Percentiles rank a stretch among this genome's conserved stretches.
Evolutionary conservation across 2,329 filamentous ascomycete genomes (phyloP).

Genomic region (Monilinia fructigena): DNA sequence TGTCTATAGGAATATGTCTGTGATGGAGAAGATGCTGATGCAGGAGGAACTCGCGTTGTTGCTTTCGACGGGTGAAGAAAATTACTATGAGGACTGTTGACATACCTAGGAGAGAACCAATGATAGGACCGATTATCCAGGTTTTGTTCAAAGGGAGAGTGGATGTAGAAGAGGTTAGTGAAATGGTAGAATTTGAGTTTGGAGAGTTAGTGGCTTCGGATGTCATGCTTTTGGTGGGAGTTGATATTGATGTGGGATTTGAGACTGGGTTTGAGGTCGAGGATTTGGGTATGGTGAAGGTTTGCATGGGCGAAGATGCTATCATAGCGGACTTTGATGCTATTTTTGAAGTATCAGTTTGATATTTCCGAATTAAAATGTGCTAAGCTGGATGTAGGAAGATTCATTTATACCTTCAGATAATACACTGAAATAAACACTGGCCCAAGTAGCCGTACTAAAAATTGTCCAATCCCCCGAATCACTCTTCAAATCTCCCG

Average conservation of each 20-base stretch:
- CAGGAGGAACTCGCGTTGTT: slow-evolving; percentile 19
- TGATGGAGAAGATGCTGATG: neutral
- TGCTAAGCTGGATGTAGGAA: neutral
- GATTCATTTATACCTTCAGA: slow-evolving; percentile 17
- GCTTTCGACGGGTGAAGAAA: slow-evolving; percentile 33
- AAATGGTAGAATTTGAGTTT: slow-evolving; percentile 1
- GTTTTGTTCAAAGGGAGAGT: slow-evolving; percentile 24
- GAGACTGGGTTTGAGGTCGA: neutral
- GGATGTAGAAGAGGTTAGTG: slow-evolving; percentile 12
- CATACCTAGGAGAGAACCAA: slow-evolving; percentile 34
- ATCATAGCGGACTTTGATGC: slow-evolving; percentile 10
- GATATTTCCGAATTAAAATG: neutral
- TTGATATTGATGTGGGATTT: neutral
- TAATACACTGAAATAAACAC: slow-evolving; percentile 20
- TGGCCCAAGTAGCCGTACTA: slow-evolving; percentile 24
- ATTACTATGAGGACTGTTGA: slow-evolving; percentile 34
- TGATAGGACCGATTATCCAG: slow-evolving; percentile 35
- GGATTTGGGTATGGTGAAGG: neutral
- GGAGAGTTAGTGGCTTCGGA: neutral
- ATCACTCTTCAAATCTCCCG: neutral
- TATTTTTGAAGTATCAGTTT: neutral
- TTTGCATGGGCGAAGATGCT: neutral
- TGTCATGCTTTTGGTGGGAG: neutral
- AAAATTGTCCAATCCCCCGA: slow-evolving; percentile 20
- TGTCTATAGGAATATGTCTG: slow-evolving; percentile 5